Conservation (phyloP, 2,329 filamentous ascomycete species). For the Epichloe scottii region DNA sequence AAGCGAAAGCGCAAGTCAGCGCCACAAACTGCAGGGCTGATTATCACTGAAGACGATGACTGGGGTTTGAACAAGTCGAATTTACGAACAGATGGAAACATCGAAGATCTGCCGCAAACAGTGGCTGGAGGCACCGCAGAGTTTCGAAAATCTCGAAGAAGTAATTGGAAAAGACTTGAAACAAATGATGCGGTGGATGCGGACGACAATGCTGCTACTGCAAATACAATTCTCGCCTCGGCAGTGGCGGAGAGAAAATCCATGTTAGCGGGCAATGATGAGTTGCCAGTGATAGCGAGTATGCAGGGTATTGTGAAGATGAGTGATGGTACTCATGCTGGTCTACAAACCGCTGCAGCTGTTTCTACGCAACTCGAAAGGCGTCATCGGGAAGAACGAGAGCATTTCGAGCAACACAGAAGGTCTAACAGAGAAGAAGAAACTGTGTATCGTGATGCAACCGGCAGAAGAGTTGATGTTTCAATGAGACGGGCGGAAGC, state of each 20-base stretch:
- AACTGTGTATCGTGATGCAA: constrained; percentile 91
- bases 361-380: constrained; percentile 58
- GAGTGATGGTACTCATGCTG: constrained; percentile 78
- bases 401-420: constrained; percentile 31
- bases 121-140: constrained; percentile 42
- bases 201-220: constrained; percentile 40
- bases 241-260: constrained; percentile 56
- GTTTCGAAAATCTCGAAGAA: constrained; percentile 67
- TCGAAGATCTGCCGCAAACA: constrained; percentile 37
- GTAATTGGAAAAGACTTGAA: constrained; percentile 64
- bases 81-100: constrained; percentile 19
- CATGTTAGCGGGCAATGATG: constrained; percentile 33
- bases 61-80: constrained; percentile 28
- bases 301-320: constrained; percentile 49
- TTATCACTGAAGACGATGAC: constrained; percentile 55
- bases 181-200: constrained; percentile 17
- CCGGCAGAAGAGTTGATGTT: constrained; percentile 85
- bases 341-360: constrained; percentile 71
- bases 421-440: constrained; percentile 48
- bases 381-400: constrained; percentile 52
- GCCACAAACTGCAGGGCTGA: constrained; percentile 32
- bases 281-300: constrained; percentile 33
- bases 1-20: constrained; percentile 51
- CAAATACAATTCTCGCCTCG: constrained; percentile 64
- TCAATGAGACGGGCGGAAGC: constrained; percentile 82